Evolutionary conservation across 805 yeast species (phyloP).

Genomic region (Metschnikowia lachancei): DNA sequence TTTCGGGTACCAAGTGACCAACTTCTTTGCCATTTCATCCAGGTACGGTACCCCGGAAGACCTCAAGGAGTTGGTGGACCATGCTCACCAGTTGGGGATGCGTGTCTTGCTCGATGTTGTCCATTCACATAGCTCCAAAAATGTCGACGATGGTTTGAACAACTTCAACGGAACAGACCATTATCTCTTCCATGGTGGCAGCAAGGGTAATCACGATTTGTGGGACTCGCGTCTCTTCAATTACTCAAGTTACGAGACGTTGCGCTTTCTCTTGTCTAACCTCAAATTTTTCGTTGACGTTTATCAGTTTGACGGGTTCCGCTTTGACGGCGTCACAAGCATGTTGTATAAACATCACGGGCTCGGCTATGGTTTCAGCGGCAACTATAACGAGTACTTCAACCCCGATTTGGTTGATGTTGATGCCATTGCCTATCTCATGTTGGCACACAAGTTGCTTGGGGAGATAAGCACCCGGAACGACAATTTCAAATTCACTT

Average conservation of each 20-base stretch:
- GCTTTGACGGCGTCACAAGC: slow-evolving; percentile 95
- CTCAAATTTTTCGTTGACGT: slow-evolving; percentile 79
- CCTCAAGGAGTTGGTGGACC: slow-evolving; percentile 81
- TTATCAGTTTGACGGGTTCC: slow-evolving; percentile 87
- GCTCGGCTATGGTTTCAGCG: slow-evolving; percentile 83
- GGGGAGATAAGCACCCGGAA: slow-evolving; percentile 45
- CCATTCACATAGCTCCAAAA: slow-evolving; percentile 94
- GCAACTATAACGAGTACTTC: slow-evolving; percentile 89
- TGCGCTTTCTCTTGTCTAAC: slow-evolving; percentile 81
- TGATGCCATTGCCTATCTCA: slow-evolving; percentile 82
- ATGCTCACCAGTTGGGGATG: slow-evolving; percentile 86
- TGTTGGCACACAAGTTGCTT: slow-evolving; percentile 85
- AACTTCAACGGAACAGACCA: slow-evolving; percentile 93
- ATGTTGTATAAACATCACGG: slow-evolving; percentile 95
- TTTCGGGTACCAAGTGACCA: slow-evolving; percentile 95
- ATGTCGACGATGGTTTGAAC: slow-evolving; percentile 90
- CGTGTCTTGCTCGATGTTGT: slow-evolving; percentile 87
- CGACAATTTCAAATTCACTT: slow-evolving; percentile 46
- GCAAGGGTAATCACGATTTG: slow-evolving; percentile 79
- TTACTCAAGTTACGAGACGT: slow-evolving; percentile 87
- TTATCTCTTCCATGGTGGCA: slow-evolving; percentile 92
- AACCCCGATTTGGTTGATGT: slow-evolving; percentile 75
- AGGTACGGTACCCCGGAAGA: slow-evolving; percentile 96
- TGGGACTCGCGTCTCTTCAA: slow-evolving; percentile 98
- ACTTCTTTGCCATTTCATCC: slow-evolving; percentile 85